Conservation (phyloP, 2,329 filamentous ascomycete genomes). For the Fusarium sp. region DNA sequence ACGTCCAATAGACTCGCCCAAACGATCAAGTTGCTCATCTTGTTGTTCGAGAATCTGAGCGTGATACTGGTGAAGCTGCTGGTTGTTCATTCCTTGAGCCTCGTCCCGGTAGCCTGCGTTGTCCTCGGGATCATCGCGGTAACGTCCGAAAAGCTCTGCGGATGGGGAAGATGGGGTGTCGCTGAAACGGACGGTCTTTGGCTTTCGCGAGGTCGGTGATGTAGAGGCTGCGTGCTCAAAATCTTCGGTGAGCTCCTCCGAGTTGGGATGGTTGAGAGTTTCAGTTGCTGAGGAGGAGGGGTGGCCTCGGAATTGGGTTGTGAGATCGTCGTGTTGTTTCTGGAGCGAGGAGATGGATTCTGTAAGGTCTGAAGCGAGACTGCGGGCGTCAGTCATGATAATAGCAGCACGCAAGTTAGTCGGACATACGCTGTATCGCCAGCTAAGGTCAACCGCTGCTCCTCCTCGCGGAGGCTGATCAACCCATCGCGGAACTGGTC, state of each 20-base stretch:
- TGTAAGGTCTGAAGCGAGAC: conserved; percentile 63
- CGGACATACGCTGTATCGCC: conserved; percentile 71
- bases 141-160: conserved; percentile 66
- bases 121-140: conserved; percentile 76
- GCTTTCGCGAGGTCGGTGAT: conserved; percentile 49
- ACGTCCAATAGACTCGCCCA: conserved; percentile 87
- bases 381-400: conserved; percentile 32
- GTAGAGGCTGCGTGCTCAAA: conserved; percentile 72
- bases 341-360: conserved; percentile 77
- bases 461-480: conserved; percentile 73
- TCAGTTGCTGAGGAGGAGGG: conserved; percentile 62
- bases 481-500: conserved; percentile 88
- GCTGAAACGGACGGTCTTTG: conserved; percentile 89
- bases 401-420: neutral
- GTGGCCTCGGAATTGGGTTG: conserved; percentile 81
- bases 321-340: conserved; percentile 81
- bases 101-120: conserved; percentile 70
- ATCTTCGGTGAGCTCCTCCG: conserved; percentile 70
- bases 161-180: conserved; percentile 66
- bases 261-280: conserved; percentile 72
- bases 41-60: conserved; percentile 84
- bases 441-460: conserved; percentile 71
- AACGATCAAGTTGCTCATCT: conserved; percentile 89
- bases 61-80: conserved; percentile 90
- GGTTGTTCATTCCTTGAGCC: conserved; percentile 74